Evolutionary conservation across 1,139 yeast species (phyloP).

Genomic region (Zygosaccharomyces pseudobailii): DNA sequence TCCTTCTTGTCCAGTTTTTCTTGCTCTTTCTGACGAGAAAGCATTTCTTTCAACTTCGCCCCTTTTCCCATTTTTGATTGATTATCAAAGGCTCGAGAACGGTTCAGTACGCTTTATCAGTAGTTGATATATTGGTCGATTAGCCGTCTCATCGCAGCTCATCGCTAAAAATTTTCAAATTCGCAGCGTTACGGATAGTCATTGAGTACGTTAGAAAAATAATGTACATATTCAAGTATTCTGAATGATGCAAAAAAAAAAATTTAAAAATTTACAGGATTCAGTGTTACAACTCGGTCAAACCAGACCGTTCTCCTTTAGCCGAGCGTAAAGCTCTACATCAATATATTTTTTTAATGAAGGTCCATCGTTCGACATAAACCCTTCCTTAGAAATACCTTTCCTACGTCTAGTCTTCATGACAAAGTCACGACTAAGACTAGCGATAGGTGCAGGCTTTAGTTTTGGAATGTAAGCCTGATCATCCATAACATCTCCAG

Average conservation of each 20-base stretch:
- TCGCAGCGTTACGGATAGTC: background rate
- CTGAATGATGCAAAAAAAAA: background rate
- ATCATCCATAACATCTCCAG: slow-evolving; percentile 86
- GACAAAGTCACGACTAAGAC: slow-evolving; percentile 83
- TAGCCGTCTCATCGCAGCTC: slow-evolving; percentile 24
- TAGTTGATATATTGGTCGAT: background rate
- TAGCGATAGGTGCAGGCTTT: slow-evolving; percentile 64
- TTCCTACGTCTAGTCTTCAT: slow-evolving; percentile 84
- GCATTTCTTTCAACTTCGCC: slow-evolving; percentile 33
- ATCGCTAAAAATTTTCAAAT: slow-evolving; percentile 16
- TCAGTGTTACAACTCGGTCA: slow-evolving; percentile 9
- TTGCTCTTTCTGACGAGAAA: slow-evolving; percentile 29
- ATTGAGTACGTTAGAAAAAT: background rate
- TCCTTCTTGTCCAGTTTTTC: slow-evolving; percentile 22
- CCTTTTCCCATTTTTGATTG: slow-evolving; percentile 36
- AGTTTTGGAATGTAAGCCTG: slow-evolving; percentile 60
- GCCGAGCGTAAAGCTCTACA: slow-evolving; percentile 47
- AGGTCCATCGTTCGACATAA: slow-evolving; percentile 65
- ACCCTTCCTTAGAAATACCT: slow-evolving; percentile 62
- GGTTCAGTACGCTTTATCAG: background rate
- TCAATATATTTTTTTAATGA: slow-evolving; percentile 67
- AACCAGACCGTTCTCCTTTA: slow-evolving; percentile 46
- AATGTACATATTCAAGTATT: too few species aligned
- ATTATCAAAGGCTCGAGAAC: background rate
- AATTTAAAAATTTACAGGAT: background rate